A percentile compares a stretch with the other conserved stretches of the same genome.
Evolutionary conservation across 495 filamentous ascomycete genomes (phyloP).

Genomic region (Xylaria longipes): DNA sequence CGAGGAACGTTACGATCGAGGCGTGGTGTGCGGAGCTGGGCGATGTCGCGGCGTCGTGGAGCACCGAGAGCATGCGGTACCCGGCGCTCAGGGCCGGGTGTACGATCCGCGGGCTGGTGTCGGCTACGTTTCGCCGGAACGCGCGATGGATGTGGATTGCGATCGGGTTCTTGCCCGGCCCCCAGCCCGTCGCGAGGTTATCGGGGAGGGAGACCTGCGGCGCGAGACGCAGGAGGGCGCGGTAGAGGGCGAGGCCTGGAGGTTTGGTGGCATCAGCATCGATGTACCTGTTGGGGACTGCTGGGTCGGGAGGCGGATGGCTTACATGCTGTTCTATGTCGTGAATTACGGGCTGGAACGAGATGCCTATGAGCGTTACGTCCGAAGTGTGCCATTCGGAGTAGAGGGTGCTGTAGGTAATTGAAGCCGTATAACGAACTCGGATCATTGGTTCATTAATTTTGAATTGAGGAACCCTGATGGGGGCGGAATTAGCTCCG

Average conservation of each 20-base stretch:
- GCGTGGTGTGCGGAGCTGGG: constrained; percentile 31
- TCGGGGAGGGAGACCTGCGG: constrained; percentile 52
- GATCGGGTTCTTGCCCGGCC: constrained; percentile 46
- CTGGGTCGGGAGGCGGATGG: background rate
- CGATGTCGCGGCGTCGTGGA: constrained; percentile 25
- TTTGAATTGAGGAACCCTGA: constrained; percentile 5
- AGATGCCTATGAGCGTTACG: constrained; percentile 39
- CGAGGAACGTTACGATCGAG: constrained; percentile 44
- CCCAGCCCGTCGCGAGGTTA: constrained; percentile 50
- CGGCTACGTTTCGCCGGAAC: constrained; percentile 63
- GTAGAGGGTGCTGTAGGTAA: background rate
- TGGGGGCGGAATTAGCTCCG: constrained; percentile 18
- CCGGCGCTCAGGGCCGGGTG: constrained; percentile 65
- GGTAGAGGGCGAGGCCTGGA: constrained; percentile 74
- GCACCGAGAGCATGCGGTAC: constrained; percentile 60
- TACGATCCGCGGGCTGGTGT: constrained; percentile 62
- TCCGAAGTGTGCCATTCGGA: constrained; percentile 12
- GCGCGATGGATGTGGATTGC: constrained; percentile 54
- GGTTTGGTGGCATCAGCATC: background rate
- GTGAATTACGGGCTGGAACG: constrained; percentile 52
- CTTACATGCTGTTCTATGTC: constrained; percentile 72
- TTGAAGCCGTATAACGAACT: background rate
- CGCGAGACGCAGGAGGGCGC: constrained; percentile 70
- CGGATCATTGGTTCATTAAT: background rate
- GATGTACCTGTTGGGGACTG: background rate